Evolutionary conservation across 2,329 filamentous ascomycete species (phyloP).

Genomic region (Diaporthe sp.): DNA sequence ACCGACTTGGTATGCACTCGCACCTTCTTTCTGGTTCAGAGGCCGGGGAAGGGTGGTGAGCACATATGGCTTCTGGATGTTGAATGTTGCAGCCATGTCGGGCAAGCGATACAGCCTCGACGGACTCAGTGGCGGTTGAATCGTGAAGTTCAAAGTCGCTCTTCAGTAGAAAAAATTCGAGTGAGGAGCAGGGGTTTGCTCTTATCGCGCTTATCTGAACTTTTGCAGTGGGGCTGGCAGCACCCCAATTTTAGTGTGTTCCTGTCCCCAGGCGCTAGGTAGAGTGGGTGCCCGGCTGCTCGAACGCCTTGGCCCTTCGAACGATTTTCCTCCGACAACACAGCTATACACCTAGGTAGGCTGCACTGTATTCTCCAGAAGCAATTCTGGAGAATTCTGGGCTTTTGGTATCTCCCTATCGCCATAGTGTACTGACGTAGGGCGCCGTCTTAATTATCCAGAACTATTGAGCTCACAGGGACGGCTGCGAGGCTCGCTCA

Average conservation of each 20-base stretch:
- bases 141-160: background rate
- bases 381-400: too few relatives aligned
- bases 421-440: too few relatives aligned
- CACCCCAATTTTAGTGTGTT: constrained; percentile 1
- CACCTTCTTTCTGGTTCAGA: constrained; percentile 61
- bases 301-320: too few relatives aligned
- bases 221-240: constrained; percentile 7
- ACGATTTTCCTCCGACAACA: too few relatives aligned
- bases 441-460: too few relatives aligned
- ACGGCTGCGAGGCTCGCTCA: too few relatives aligned
- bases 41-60: constrained; percentile 72
- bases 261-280: background rate
- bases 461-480: too few relatives aligned
- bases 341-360: too few relatives aligned
- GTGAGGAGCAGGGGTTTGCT: constrained; percentile 37
- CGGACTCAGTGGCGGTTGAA: background rate
- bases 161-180: constrained; percentile 36
- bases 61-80: constrained; percentile 75
- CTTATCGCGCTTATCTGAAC: constrained; percentile 40
- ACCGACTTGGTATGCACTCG: constrained; percentile 68
- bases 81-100: constrained; percentile 71
- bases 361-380: too few relatives aligned
- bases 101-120: constrained; percentile 18
- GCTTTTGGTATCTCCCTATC: too few relatives aligned
- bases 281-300: background rate